These are phyloP conservation scores for Pythium vanterpoolii DNA, from an alignment of 352 stramenopile genomes.

Conservation along the genomic window DNA sequence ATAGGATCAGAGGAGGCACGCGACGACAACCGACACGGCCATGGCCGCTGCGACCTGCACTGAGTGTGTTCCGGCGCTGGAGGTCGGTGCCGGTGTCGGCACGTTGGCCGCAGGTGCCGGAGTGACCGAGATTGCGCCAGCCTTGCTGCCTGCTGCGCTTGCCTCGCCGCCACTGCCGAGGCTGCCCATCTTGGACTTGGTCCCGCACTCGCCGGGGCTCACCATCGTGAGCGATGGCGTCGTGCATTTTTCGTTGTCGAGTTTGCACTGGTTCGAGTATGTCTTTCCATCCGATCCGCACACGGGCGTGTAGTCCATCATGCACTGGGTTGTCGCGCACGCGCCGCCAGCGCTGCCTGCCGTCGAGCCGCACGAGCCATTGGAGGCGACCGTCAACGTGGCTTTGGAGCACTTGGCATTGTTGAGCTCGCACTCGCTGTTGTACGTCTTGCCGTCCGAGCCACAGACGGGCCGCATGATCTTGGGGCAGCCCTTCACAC, in stretches of 20 bases:
- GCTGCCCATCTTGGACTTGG: slow-evolving; percentile 6
- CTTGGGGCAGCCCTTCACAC: slow-evolving; percentile 15
- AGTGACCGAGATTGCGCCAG: background rate
- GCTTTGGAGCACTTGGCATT: slow-evolving; percentile 17
- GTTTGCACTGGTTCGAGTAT: slow-evolving; percentile 43
- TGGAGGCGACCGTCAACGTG: slow-evolving; percentile 7
- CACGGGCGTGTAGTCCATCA: slow-evolving; percentile 22
- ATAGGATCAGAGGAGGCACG: background rate
- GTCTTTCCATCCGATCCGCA: slow-evolving; percentile 43
- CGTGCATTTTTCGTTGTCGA: slow-evolving; percentile 18
- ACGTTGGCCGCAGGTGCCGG: background rate
- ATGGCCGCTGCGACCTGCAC: background rate
- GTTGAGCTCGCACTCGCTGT: slow-evolving; percentile 24
- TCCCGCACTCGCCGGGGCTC: slow-evolving; percentile 9
- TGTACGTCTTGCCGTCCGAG: slow-evolving; percentile 29
- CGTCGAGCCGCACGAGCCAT: slow-evolving; percentile 13
- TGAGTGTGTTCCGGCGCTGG: background rate
- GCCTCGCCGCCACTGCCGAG: background rate
- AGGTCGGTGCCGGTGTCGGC: background rate
- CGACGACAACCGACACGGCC: background rate
- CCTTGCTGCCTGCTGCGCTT: background rate
- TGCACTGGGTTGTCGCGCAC: slow-evolving; percentile 5
- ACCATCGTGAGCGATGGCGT: slow-evolving; percentile 11
- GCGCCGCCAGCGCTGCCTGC: background rate
- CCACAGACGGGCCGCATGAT: slow-evolving; percentile 24